Conservation (phyloP, 805 yeast species). For the Pichia heedii region DNA sequence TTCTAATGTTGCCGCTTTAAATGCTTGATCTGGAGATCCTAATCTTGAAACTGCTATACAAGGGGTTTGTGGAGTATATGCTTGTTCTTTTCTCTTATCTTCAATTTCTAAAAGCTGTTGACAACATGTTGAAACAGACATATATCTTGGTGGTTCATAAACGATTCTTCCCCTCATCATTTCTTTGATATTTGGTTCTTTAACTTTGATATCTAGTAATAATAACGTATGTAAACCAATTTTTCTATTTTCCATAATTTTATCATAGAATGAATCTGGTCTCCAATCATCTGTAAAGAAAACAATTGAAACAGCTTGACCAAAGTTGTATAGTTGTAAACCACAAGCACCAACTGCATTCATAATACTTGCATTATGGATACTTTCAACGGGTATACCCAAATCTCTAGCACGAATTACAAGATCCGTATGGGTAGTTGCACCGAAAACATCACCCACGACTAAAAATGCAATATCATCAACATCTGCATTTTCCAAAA, state of each 20-base stretch:
- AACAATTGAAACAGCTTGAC: slow-evolving; percentile 94
- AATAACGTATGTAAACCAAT: slow-evolving; percentile 89
- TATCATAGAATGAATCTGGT: slow-evolving; percentile 91
- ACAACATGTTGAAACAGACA: slow-evolving; percentile 87
- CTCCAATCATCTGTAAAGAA: slow-evolving; percentile 94
- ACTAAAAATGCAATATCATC: slow-evolving; percentile 91
- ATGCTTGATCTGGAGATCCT: slow-evolving; percentile 76
- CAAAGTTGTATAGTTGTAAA: slow-evolving; percentile 86
- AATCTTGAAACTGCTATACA: slow-evolving; percentile 88
- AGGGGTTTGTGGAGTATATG: slow-evolving; percentile 81
- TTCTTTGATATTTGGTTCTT: slow-evolving; percentile 91
- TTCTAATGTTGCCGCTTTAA: slow-evolving; percentile 76
- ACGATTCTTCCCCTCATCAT: slow-evolving; percentile 87
- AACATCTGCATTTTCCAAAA: slow-evolving; percentile 62
- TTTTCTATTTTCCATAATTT: slow-evolving; percentile 78
- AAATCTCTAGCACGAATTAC: slow-evolving; percentile 85
- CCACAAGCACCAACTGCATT: slow-evolving; percentile 99
- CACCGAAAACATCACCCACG: slow-evolving; percentile 97
- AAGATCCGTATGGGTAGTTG: slow-evolving; percentile 94
- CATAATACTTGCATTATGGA: slow-evolving; percentile 96
- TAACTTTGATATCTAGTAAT: slow-evolving; percentile 86
- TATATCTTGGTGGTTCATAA: slow-evolving; percentile 95
- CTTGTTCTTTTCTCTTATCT: slow-evolving; percentile 62
- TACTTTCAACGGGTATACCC: slow-evolving; percentile 65
- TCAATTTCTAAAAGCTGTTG: slow-evolving; percentile 83